Conservation (phyloP, 1,139 yeast genomes). For the Pneumocystis oryctolagi region DNA sequence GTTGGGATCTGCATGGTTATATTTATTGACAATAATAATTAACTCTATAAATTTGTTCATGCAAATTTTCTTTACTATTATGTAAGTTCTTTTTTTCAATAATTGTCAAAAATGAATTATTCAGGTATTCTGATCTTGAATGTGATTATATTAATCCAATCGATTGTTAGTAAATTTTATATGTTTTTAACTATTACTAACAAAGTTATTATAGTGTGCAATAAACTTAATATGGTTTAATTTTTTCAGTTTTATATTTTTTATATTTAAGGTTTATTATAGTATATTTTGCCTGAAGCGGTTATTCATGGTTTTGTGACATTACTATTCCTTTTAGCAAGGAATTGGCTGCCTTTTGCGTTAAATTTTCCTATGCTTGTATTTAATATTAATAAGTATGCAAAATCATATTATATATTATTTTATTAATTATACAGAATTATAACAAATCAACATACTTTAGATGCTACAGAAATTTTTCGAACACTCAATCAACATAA, state of each 20-base stretch:
- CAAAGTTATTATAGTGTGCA: background rate
- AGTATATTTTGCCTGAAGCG: constrained; percentile 68
- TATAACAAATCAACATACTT: constrained; percentile 60
- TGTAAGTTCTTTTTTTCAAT: background rate
- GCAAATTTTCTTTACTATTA: background rate
- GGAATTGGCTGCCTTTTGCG: constrained; percentile 85
- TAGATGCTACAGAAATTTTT: constrained; percentile 97
- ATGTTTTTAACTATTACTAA: background rate
- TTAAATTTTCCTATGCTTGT: constrained; percentile 77
- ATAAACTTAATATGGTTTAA: constrained; percentile 1
- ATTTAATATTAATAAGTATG: constrained; percentile 59
- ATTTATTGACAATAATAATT: background rate
- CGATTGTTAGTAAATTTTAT: background rate
- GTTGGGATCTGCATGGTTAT: constrained; percentile 1
- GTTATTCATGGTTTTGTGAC: constrained; percentile 65
- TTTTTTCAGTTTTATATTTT: background rate
- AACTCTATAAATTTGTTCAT: constrained; percentile 1
- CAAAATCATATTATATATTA: background rate
- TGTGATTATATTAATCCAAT: constrained; percentile 3
- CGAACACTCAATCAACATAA: constrained; percentile 87
- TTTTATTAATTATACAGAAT: constrained; percentile 34
- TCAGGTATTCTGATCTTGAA: background rate
- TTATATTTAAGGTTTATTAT: background rate
- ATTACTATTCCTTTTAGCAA: constrained; percentile 60
- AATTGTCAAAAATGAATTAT: background rate